Percentiles rank a stretch among this genome's conserved stretches.
phyloP scores from a whole-genome alignment of 2,329 filamentous ascomycete genomes.

The Calonectria honghensis region DNA sequence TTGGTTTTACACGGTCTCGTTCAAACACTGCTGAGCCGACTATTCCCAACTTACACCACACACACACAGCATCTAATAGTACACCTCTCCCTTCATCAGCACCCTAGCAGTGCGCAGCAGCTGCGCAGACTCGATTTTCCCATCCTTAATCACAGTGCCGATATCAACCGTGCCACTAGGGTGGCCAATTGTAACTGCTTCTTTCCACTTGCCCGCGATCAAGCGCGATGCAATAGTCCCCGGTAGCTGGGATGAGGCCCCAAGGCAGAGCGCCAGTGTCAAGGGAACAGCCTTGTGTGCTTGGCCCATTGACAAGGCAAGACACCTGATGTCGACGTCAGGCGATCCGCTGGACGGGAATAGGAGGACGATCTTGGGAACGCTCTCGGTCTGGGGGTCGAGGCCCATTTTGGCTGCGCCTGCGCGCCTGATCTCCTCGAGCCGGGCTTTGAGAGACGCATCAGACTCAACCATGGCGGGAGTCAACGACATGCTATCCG shows the following conservation, averaged over 20 bases:
- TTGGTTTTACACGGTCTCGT: neutral
- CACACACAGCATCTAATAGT: slow-evolving; percentile 57
- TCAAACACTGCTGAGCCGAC: neutral
- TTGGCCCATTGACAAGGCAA: slow-evolving; percentile 73
- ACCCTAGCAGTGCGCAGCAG: slow-evolving; percentile 68
- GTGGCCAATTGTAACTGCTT: slow-evolving; percentile 65
- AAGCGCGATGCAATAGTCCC: slow-evolving; percentile 65
- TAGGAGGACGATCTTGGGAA: slow-evolving; percentile 77
- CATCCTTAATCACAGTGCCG: slow-evolving; percentile 63
- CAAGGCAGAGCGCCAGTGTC: slow-evolving; percentile 72
- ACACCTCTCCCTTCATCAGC: slow-evolving; percentile 70
- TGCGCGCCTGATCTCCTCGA: slow-evolving; percentile 74
- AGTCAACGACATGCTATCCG: slow-evolving; percentile 68
- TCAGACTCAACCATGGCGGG: slow-evolving; percentile 72
- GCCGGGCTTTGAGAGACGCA: slow-evolving; percentile 62
- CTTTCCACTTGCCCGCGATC: slow-evolving; percentile 46
- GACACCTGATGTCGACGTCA: slow-evolving; percentile 64
- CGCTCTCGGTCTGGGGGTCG: slow-evolving; percentile 65
- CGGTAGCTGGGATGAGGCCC: slow-evolving; percentile 67
- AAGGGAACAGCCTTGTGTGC: slow-evolving; percentile 74
- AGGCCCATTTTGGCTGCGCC: slow-evolving; percentile 79
- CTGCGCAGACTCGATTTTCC: slow-evolving; percentile 65
- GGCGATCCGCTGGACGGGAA: slow-evolving; percentile 59
- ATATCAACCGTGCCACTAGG: slow-evolving; percentile 69
- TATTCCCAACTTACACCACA: neutral